Evolutionary conservation across 2,329 filamentous ascomycete species (phyloP).

Genomic region (Triangularia setosa): DNA sequence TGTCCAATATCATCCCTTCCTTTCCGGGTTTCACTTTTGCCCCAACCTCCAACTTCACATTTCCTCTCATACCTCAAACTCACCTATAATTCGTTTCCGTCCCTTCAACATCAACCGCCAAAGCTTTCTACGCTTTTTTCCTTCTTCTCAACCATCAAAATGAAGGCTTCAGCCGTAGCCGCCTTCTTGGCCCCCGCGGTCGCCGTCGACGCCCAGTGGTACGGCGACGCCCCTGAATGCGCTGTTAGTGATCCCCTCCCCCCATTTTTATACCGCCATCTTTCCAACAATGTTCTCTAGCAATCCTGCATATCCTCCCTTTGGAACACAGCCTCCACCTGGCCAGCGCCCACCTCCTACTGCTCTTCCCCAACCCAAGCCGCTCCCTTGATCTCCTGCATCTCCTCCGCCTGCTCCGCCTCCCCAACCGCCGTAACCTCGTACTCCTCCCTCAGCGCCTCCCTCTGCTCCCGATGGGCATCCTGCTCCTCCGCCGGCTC

Average conservation of each 20-base stretch:
- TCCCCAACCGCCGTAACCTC: slow-evolving; percentile 30
- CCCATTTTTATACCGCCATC: not conserved
- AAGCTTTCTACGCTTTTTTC: not conserved
- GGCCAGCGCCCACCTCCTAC: slow-evolving; percentile 32
- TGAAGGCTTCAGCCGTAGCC: slow-evolving; percentile 32
- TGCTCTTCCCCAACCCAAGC: slow-evolving; percentile 26
- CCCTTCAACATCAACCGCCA: not conserved
- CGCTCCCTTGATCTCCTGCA: slow-evolving; percentile 27
- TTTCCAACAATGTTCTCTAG: slow-evolving; percentile 22
- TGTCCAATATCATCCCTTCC: not conserved
- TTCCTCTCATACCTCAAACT: not conserved
- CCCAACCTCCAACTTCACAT: not conserved
- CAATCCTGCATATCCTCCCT: slow-evolving; percentile 41
- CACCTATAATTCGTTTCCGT: not conserved
- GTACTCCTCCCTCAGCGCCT: slow-evolving; percentile 37
- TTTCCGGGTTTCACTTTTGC: not conserved
- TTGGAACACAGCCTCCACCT: slow-evolving; percentile 26
- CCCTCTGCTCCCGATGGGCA: slow-evolving; percentile 38
- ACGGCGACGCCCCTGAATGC: slow-evolving; percentile 41
- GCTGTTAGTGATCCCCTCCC: slow-evolving; percentile 35
- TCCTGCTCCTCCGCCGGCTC: slow-evolving; percentile 38
- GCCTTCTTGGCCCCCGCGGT: slow-evolving; percentile 28
- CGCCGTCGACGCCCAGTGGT: slow-evolving; percentile 36
- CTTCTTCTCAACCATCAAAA: slow-evolving; percentile 18
- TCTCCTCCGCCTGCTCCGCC: slow-evolving; percentile 30